Conservation (phyloP, 2,329 filamentous ascomycete species). For the Tolypocladium tundrense region DNA sequence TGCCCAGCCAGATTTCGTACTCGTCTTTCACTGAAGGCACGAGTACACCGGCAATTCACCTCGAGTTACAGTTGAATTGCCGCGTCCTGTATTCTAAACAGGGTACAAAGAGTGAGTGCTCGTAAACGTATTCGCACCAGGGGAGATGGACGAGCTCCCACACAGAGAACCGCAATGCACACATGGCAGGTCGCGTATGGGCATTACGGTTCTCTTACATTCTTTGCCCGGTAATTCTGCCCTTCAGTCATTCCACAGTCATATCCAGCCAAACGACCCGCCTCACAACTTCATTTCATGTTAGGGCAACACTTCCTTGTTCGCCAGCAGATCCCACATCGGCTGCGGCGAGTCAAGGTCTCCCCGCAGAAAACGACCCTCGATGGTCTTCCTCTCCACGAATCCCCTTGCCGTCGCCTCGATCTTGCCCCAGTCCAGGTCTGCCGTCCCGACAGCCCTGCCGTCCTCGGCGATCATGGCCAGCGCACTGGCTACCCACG, state of each 20-base stretch:
- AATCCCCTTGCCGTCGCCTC: not conserved
- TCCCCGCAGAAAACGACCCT: not conserved
- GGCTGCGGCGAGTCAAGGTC: not conserved
- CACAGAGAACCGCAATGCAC: not conserved
- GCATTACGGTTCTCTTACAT: not conserved
- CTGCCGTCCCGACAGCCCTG: not conserved
- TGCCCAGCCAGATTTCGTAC: not conserved
- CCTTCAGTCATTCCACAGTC: not conserved
- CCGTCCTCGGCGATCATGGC: not conserved
- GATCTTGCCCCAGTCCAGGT: not conserved
- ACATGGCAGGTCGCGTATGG: not conserved
- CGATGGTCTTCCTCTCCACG: not conserved
- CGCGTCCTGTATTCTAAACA: too few species aligned
- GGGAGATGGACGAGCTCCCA: not conserved
- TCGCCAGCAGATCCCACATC: not conserved
- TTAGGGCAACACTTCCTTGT: not conserved
- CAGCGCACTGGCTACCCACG: not conserved
- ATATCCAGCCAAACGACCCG: not conserved
- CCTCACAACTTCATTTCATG: not conserved
- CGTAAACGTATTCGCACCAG: not conserved
- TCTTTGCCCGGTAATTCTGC: not conserved
- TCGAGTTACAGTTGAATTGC: too few species aligned
- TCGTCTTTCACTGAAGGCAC: not conserved
- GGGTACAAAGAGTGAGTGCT: not conserved
- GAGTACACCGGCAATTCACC: not conserved